Evolutionary conservation across 2,329 filamentous ascomycete species (phyloP).

Genomic region (Sporothrix humicola): DNA sequence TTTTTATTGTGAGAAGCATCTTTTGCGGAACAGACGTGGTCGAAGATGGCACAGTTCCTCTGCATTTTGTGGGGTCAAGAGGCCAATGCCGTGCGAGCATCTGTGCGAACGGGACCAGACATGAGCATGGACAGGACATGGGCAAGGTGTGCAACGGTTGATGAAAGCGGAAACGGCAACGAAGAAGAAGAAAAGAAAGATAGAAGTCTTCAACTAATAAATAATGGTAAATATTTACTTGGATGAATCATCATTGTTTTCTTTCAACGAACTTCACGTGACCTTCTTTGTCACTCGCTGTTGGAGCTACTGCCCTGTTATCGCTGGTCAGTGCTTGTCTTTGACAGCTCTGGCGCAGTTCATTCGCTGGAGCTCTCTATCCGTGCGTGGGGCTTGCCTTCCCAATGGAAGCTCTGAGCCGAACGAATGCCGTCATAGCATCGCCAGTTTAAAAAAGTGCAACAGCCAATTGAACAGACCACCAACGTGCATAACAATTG

Average conservation of each 20-base stretch:
- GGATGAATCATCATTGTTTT: too few relatives aligned
- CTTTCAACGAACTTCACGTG: background rate
- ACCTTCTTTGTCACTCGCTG: background rate
- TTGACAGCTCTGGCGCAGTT: slow-evolving; percentile 21
- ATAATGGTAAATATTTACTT: background rate
- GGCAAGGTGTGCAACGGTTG: background rate
- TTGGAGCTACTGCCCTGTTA: background rate
- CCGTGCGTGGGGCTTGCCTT: background rate
- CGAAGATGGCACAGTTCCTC: background rate
- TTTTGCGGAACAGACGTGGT: background rate
- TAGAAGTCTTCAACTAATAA: background rate
- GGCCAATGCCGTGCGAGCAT: slow-evolving; percentile 15
- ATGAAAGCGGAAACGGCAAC: background rate
- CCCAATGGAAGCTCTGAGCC: slow-evolving; percentile 18
- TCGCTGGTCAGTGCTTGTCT: background rate
- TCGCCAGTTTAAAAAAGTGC: background rate
- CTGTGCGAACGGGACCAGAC: slow-evolving; percentile 19
- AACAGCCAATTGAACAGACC: background rate
- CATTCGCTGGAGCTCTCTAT: slow-evolving; percentile 25
- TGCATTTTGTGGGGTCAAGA: slow-evolving; percentile 4
- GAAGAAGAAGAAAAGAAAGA: background rate
- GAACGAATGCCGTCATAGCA: slow-evolving; percentile 33
- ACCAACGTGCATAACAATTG: background rate
- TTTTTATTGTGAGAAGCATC: background rate
- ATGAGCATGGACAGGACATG: background rate